Evolutionary conservation across 352 stramenopile genomes (phyloP), one percentile per base, ranked within the genome.

Genomic region (Pythium aquatile): DNA sequence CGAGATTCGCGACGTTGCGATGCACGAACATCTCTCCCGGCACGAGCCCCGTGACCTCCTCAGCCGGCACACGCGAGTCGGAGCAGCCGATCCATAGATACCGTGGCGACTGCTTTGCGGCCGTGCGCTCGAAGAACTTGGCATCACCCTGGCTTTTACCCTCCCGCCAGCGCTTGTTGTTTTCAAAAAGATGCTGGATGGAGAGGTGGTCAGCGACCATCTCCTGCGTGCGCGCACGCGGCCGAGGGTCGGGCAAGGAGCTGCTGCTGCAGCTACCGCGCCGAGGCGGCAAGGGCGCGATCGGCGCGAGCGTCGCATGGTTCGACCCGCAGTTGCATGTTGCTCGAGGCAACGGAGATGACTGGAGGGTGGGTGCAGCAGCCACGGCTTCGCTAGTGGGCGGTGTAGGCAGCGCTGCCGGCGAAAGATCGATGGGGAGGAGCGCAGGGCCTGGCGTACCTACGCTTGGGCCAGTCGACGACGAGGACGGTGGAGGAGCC

Each of bases 31-130:
- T 69, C 57, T 88, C 70, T 30, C 87, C 87, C 0, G 73, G 71
- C 33, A 82, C 70, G 24, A 83, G 60, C 1, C 83, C 83, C 60
- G 87, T 84, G 53, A 93, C 85, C 57, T 87, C 78, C 29, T 93
- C 79, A 13, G 83, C 76, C 2, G 76, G 76, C 26, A 93, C 81
- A 24, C 87, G 78, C 30, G 83, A 82, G 72, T 96, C 84, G 39
- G 79, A 77, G 77, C 85, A 90, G 44, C 84, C 84, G 62, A 93
- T 91, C 73, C 81, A 90, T 6, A 94, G 68, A 72, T 88, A 91
- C 67, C 90, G 72, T 24, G 85, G 85, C 29, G 80, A 68, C 66
- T 93, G 84, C 26, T 71, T 73, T 14, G 59, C 71, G 53, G 85
- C 73, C 61, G 80, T 78, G 48, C 63, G 5, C 60, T 76, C 68